Base-by-base conservation (phyloP, 2,329 filamentous ascomycete genomes). In the Neopestalotiopsis clavispora region DNA sequence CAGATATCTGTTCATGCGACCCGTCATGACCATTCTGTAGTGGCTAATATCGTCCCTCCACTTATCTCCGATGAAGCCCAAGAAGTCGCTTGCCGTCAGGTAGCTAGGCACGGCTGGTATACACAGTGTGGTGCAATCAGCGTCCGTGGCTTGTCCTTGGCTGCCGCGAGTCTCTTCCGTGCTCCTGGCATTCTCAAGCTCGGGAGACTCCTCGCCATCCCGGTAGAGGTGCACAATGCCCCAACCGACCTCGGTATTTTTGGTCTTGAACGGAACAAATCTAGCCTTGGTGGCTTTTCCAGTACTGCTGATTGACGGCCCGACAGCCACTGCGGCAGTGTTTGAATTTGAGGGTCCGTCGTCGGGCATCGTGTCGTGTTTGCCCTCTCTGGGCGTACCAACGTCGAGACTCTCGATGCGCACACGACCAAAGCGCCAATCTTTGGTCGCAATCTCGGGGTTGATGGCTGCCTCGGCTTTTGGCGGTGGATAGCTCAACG, bases 81-180 rank as follows among this genome's bases (percentile, higher is more conserved):
- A 82, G 69, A 99, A 94, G 76, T 98, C 95, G 6, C 92, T 92
- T 0, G 95, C 93, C 7, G 94, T 94, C 83, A 98, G 92, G 80
- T 98, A 98, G 38, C 93, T 96, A 6, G 96, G 96, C 14, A 99
- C 95, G 4, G 95, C 95, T 34, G 97, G 90, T 72, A 99, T 95
- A 79, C 96, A 98, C 17, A 99, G 82, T 0, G 94, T 97, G 2
- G 93, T 96, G 78, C 93, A 97, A 69, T 94, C 87, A n/a, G 85
- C 78, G 66, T 77, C 74, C 38, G 75, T 71, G 20, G 68, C 67
- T 65, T 72, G 77, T 38, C 71, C 74, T 57, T 78, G 77, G 57
- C 75, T 69, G 63, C 78, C 78, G 52, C 73, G 72, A 58, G 75
- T 68, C 65, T 78, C 79, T 52, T 73, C 73, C 12, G 73, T 74